phyloP scores from a whole-genome alignment of 305 asterid genomes.

The Coffea humblotiana region DNA sequence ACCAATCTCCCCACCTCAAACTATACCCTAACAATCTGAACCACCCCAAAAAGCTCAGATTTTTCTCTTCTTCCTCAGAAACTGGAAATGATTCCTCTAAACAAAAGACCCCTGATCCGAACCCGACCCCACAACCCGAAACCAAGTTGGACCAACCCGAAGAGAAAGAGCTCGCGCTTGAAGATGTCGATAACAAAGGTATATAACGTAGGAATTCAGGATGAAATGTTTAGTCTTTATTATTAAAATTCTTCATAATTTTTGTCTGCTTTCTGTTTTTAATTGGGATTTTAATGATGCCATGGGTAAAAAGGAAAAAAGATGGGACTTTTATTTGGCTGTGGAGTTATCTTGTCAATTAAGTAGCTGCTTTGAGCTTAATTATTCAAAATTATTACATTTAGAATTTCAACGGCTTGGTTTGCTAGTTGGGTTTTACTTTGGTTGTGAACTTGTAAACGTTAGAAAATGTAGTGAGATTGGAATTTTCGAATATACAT shows the following conservation, averaged over 20 bases:
- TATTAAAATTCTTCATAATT: background rate
- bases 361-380: background rate
- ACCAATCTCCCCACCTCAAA: slow-evolving; percentile 27
- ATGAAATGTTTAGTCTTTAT: background rate
- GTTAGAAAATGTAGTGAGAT: background rate
- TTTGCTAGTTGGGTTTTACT: no score
- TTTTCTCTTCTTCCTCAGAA: slow-evolving; percentile 54
- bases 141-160: slow-evolving; percentile 26
- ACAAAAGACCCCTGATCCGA: slow-evolving; percentile 13
- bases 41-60: slow-evolving; percentile 28
- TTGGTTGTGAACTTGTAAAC: background rate
- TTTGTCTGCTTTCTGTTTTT: background rate
- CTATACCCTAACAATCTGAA: slow-evolving; percentile 13
- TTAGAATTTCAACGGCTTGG: no score
- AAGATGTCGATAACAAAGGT: slow-evolving; percentile 58
- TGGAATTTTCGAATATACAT: background rate
- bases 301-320: background rate
- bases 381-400: background rate
- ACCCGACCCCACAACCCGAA: slow-evolving; percentile 33
- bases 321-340: background rate
- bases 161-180: slow-evolving; percentile 26
- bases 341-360: background rate
- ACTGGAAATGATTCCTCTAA: slow-evolving; percentile 28
- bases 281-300: background rate
- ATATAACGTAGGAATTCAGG: background rate